These are phyloP conservation scores for Sugiyamaella neomexicana DNA, from an alignment of 1,139 yeast genomes.

Conservation along the genomic window DNA sequence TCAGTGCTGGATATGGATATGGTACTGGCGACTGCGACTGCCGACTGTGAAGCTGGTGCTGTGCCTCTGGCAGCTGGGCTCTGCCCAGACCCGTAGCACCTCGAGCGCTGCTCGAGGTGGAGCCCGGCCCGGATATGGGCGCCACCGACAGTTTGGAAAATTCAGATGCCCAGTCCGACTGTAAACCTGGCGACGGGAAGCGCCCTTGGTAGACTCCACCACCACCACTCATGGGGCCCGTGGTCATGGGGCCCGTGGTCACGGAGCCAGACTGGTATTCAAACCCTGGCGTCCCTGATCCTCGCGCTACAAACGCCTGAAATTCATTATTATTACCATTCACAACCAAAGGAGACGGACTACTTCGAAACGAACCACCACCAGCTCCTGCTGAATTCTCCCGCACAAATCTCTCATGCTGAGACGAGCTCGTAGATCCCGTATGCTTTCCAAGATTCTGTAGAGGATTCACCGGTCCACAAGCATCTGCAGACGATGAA, in stretches of 20 bases:
- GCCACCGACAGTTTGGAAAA: slow-evolving; percentile 19
- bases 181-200: not conserved
- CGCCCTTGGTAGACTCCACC: no score
- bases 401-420: slow-evolving; percentile 30
- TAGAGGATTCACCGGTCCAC: slow-evolving; percentile 43
- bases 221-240: no score
- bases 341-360: slow-evolving; percentile 10
- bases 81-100: no score
- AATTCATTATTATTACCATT: slow-evolving; percentile 15
- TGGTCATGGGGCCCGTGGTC: no score
- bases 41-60: slow-evolving; percentile 3
- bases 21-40: no score
- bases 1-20: slow-evolving; percentile 7
- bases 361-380: slow-evolving; percentile 6
- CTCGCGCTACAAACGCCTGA: slow-evolving; percentile 14
- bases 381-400: slow-evolving; percentile 5
- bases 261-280: slow-evolving; percentile 3
- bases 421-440: slow-evolving; percentile 33
- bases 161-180: slow-evolving; percentile 23
- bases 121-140: no score
- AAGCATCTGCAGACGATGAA: slow-evolving; percentile 21
- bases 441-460: slow-evolving; percentile 37
- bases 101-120: no score
- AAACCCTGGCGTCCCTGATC: not conserved
- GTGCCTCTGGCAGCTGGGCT: no score